Base-by-base conservation (phyloP, 1,284 basidiomycete species). In the Mycena citricolor region DNA sequence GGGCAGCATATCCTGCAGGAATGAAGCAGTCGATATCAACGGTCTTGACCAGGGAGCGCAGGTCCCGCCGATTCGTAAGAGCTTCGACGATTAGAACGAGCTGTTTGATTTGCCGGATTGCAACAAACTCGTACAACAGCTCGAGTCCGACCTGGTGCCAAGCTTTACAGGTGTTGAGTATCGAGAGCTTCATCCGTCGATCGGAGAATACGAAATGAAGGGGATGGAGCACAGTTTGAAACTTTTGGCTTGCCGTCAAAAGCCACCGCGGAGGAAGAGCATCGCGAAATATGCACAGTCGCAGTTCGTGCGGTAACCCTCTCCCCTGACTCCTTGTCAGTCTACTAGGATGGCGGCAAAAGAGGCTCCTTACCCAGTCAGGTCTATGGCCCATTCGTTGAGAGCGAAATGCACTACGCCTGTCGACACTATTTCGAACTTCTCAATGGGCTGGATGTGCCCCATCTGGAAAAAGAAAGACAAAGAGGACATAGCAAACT, bases 401-500 rank as follows among this genome's bases (percentile, higher is more conserved):
- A n/a, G n/a, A n/a, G n/a, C n/a, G n/a, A n/a, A n/a, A n/a, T n/a
- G n/a, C n/a, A n/a, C n/a, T n/a, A n/a, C n/a, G n/a, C n/a, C n/a
- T n/a, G n/a, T n/a, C n/a, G n/a, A n/a, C n/a, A n/a, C n/a, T n/a
- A n/a, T n/a, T n/a, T n/a, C n/a, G n/a, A n/a, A 41, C 3, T 64
- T 66, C 37, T 41, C 58, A 0, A 42, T 55, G 2, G 65, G 66
- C 2, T 64, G 63, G 60, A 61, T 69, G 45, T 61, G 58, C 50
- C 65, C 60, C 0, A 39, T 67, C 2, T 65, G 61, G 42, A 69
- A 69, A 42, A 65, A 69, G 47, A 59, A 47, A n/a, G 40, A 54
- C 6, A n/a, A 26, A 2, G 41, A 20, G 16, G 22, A 34, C 8
- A 41, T 48, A 12, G 32, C 21, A 12, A 45, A 39, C 14, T 43